Conservation (phyloP, 208 protist genomes). For the Crithidia thermophila region DNA sequence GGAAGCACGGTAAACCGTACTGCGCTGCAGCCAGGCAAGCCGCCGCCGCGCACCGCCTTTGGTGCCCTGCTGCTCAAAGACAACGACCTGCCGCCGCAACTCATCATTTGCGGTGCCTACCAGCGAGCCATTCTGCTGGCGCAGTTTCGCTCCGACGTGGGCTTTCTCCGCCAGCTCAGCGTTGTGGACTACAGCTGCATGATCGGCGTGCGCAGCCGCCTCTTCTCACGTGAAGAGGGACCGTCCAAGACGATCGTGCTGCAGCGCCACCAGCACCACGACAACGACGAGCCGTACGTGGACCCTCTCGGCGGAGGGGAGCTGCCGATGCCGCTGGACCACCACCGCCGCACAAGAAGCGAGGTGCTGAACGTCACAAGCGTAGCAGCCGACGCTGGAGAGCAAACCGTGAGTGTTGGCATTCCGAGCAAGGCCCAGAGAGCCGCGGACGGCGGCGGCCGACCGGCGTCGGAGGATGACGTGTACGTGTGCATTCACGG, state of each 20-base stretch:
- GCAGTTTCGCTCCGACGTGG: conserved; percentile 84
- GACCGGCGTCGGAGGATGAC: conserved; percentile 32
- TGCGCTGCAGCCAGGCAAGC: conserved; percentile 50
- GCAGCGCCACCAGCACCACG: conserved; percentile 20
- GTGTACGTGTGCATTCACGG: conserved; percentile 69
- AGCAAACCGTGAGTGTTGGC: conserved; percentile 17
- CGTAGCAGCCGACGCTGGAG: conserved; percentile 16
- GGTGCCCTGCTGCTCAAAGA: conserved; percentile 89
- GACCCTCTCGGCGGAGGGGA: conserved; percentile 15
- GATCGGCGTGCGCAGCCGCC: conserved; percentile 88
- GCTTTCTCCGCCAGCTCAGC: conserved; percentile 73
- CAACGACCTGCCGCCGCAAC: conserved; percentile 81
- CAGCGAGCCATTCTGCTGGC: conserved; percentile 81
- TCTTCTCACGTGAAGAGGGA: conserved; percentile 66
- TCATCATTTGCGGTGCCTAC: conserved; percentile 83
- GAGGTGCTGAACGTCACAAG: conserved; percentile 25
- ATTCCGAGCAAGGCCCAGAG: neutral
- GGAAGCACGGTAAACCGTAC: conserved; percentile 85
- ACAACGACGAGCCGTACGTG: conserved; percentile 4
- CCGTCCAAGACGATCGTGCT: conserved; percentile 67
- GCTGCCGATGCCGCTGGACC: neutral
- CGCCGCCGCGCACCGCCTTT: conserved; percentile 71
- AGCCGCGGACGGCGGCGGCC: conserved; percentile 1
- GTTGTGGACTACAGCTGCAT: conserved; percentile 95
- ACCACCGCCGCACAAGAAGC: conserved; percentile 3